Percentiles rank a stretch among this genome's conserved stretches.
Conservation (phyloP, 75 land plant genomes). For the Sequoiadendron giganteum region DNA sequence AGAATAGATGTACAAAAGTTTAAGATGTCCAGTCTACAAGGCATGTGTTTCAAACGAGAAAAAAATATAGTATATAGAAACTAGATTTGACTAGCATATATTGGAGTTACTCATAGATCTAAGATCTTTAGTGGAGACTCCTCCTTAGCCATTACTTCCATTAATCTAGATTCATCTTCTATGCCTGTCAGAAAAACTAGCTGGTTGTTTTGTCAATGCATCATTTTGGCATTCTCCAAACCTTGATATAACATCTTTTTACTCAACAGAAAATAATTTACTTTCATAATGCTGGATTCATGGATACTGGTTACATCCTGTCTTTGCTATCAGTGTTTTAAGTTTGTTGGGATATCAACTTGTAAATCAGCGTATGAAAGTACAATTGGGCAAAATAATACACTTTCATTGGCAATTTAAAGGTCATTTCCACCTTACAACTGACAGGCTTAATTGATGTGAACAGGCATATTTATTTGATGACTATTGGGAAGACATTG, state of each 20-base stretch:
- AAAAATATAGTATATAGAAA: not conserved
- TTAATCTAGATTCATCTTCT: not conserved
- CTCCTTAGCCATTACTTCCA: not conserved
- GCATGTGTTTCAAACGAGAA: not conserved
- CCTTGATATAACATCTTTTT: no score
- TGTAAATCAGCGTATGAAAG: not conserved
- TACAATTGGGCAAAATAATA: not conserved
- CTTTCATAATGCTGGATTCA: not conserved
- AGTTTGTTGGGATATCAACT: not conserved
- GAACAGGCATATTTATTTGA: conserved; percentile 82
- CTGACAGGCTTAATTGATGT: not conserved
- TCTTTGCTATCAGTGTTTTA: not conserved
- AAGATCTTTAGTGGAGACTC: not conserved
- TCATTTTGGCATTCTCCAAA: no score
- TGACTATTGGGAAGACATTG: conserved; percentile 93
- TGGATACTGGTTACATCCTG: not conserved
- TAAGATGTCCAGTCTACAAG: not conserved
- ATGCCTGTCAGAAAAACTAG: not conserved
- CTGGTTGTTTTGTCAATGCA: not conserved
- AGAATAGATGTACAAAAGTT: not conserved
- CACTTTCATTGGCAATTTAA: not conserved
- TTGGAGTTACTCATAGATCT: not conserved
- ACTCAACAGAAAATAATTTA: not conserved
- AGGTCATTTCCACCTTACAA: not conserved
- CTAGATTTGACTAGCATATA: not conserved